Evolutionary conservation across 345 rosid species (phyloP).

Genomic region (Nasturtium officinale): DNA sequence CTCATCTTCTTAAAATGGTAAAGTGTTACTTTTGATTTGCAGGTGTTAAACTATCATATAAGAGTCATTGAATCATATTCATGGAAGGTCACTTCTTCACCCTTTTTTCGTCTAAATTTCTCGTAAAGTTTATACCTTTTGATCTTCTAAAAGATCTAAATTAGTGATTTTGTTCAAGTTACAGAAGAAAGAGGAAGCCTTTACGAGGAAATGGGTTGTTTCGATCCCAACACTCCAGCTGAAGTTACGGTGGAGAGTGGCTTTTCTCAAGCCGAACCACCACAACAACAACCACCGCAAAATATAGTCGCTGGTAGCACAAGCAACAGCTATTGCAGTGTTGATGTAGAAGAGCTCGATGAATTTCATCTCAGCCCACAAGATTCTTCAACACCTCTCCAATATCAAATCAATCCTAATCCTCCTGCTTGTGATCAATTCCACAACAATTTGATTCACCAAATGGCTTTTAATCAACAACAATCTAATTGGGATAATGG

Average conservation of each 20-base stretch:
- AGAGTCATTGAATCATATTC: neutral
- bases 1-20: neutral
- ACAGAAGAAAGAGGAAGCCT: slow-evolving; percentile 33
- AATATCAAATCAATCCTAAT: slow-evolving; percentile 37
- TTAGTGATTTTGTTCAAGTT: neutral
- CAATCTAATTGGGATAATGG: slow-evolving; percentile 51
- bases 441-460: slow-evolving; percentile 43
- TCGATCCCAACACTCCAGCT: slow-evolving; percentile 50
- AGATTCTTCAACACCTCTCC: slow-evolving; percentile 39
- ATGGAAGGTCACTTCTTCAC: slow-evolving; percentile 21
- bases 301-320: slow-evolving; percentile 37
- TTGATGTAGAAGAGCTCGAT: slow-evolving; percentile 45
- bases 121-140: neutral
- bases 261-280: slow-evolving; percentile 34
- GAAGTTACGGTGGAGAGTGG: slow-evolving; percentile 39
- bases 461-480: slow-evolving; percentile 29
- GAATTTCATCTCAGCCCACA: slow-evolving; percentile 46
- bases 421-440: slow-evolving; percentile 34
- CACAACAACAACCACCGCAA: slow-evolving; percentile 23
- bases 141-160: neutral
- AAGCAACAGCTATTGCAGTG: slow-evolving; percentile 46
- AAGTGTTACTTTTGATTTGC: slow-evolving; percentile 21
- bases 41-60: slow-evolving; percentile 28
- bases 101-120: neutral
- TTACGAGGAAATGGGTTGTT: slow-evolving; percentile 58